Conservation (phyloP, 225 moss, liverwort and hornwort genomes). For the Asterella californica region DNA sequence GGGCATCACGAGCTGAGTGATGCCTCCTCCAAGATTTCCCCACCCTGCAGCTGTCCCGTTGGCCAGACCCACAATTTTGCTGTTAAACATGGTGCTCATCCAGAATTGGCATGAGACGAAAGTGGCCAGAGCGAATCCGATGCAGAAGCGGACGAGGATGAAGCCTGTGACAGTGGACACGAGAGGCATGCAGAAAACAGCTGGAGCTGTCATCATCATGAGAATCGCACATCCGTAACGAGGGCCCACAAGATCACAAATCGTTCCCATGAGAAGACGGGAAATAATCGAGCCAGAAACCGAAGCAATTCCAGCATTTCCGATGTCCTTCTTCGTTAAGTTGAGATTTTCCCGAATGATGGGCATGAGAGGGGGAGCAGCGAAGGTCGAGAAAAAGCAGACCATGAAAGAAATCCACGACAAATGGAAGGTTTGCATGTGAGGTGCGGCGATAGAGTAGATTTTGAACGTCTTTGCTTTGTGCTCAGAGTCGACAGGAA, state of each 20-base stretch:
- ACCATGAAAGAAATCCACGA: constrained; percentile 75
- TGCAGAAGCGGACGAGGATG: constrained; percentile 59
- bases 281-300: constrained; percentile 59
- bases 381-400: constrained; percentile 73
- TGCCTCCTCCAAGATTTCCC: constrained; percentile 73
- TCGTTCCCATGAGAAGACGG: constrained; percentile 61
- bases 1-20: constrained; percentile 77
- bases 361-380: constrained; percentile 70
- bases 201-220: constrained; percentile 56
- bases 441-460: constrained; percentile 56
- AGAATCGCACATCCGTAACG: constrained; percentile 72
- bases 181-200: constrained; percentile 63
- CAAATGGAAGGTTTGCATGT: constrained; percentile 69
- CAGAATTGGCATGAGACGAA: constrained; percentile 83
- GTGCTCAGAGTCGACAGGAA: constrained; percentile 73
- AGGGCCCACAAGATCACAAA: constrained; percentile 68
- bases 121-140: constrained; percentile 67
- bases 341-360: constrained; percentile 66
- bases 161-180: constrained; percentile 45
- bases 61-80: constrained; percentile 67
- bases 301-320: constrained; percentile 65
- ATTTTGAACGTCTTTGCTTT: constrained; percentile 62
- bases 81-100: constrained; percentile 83
- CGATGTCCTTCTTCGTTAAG: constrained; percentile 48
- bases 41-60: constrained; percentile 72